Evolutionary conservation across 2,329 filamentous ascomycete species (phyloP).

Genomic region (Arthrobotrys entomopaga): DNA sequence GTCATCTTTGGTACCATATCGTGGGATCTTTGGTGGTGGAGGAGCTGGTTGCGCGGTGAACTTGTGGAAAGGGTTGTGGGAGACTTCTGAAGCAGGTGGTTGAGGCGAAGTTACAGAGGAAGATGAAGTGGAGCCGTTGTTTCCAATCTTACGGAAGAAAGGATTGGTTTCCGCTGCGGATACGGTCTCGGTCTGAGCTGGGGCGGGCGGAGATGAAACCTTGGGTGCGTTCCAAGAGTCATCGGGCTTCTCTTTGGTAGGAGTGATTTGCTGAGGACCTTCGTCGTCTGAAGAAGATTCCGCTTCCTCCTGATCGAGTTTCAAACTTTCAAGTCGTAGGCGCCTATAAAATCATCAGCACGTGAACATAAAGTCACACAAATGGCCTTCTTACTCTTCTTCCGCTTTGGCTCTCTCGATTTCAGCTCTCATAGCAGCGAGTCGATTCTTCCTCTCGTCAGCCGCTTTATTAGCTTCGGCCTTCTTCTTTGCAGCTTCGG

Average conservation of each 20-base stretch:
- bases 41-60: slow-evolving; percentile 59
- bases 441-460: slow-evolving; percentile 85
- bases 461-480: slow-evolving; percentile 87
- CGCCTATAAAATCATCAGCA: slow-evolving; percentile 55
- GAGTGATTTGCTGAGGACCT: slow-evolving; percentile 71
- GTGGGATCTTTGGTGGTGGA: slow-evolving; percentile 53
- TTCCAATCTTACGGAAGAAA: slow-evolving; percentile 79
- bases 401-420: slow-evolving; percentile 90
- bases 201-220: slow-evolving; percentile 56
- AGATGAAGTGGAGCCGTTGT: slow-evolving; percentile 60
- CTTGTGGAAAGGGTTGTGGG: slow-evolving; percentile 67
- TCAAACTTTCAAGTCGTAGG: slow-evolving; percentile 79
- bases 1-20: slow-evolving; percentile 71
- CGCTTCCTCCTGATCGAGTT: slow-evolving; percentile 71
- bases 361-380: neutral
- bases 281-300: slow-evolving; percentile 85
- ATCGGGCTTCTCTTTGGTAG: slow-evolving; percentile 69
- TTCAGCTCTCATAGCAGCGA: slow-evolving; percentile 87
- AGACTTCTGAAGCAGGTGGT: slow-evolving; percentile 66
- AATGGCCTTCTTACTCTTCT: slow-evolving; percentile 61
- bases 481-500: slow-evolving; percentile 92
- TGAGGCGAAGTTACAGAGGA: slow-evolving; percentile 63
- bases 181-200: slow-evolving; percentile 59
- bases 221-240: slow-evolving; percentile 58
- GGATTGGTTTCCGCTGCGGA: slow-evolving; percentile 85